Evolutionary conservation across 2,329 filamentous ascomycete species (phyloP), one percentile per base, ranked within the genome.

Genomic region (Scedosporium apiospermum): DNA sequence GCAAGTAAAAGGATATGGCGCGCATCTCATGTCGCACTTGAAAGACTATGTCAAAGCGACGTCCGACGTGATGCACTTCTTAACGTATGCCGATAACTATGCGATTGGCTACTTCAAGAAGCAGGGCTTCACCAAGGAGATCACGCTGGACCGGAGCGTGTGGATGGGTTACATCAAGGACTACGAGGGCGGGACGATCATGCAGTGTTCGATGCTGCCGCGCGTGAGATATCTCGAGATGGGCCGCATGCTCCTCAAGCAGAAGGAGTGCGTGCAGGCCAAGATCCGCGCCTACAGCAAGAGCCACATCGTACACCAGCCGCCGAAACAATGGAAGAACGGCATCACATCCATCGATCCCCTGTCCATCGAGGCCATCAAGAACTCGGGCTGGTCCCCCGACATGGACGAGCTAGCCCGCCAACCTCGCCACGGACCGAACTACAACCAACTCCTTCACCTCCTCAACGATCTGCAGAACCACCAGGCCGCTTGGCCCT

Each of bases 151-250:
- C 64, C 89, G 88, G 69, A 87, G 88, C 2, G 88, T 91, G 3
- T 99, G 95, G 95, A 98, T 98, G 95, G 95, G 95, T 2, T 99
- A 98, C 70, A 99, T 99, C 79, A 99, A 99, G 73, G 95, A 99
- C 73, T 99, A 99, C 74, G 95, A 99, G 76, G 95, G 95, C 63
- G 95, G 95, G 64, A 99, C 95, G 0, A 96, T 99, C 65, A 99
- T 99, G 95, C 95, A 99, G 77, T 99, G 95, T 71, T 91, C 89
- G 61, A 98, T 99, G 95, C 83, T 99, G 21, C 93, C 93, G 6
- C 90, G 89, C 65, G 91, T 98, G 62, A 89, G 95, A 59, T 99
- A 99, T 75, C 87, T 99, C 5, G 93, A 99, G 74, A 86, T 88
- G 70, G 90, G 91, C 3, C 88, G 93, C 65, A 96, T 99, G 91